Evolutionary conservation across 106 monocot species (phyloP).

Genomic region (Dactylorhiza incarnata): DNA sequence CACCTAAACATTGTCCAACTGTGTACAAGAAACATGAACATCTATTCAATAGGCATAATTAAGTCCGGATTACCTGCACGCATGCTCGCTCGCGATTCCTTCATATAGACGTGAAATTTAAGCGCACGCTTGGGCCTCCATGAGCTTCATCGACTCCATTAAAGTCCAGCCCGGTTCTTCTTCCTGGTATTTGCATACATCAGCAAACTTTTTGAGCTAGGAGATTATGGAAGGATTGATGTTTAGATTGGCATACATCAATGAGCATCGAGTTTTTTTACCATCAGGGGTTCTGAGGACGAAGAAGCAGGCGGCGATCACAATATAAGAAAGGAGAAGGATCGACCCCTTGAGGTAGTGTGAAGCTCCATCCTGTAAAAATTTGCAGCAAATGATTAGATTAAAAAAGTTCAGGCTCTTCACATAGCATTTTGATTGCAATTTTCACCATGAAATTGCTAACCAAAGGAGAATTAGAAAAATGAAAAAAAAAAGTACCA

Average conservation of each 20-base stretch:
- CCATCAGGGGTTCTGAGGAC: constrained; percentile 22
- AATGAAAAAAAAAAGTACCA: too few relatives aligned
- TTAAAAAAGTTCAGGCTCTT: neutral
- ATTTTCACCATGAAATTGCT: neutral
- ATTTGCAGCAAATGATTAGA: neutral
- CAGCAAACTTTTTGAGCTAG: neutral
- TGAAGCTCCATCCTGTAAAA: constrained; percentile 46
- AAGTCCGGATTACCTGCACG: too few relatives aligned
- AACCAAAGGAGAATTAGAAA: too few relatives aligned
- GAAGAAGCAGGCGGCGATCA: constrained; percentile 45
- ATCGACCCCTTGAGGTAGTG: constrained; percentile 50
- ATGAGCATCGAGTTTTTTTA: neutral
- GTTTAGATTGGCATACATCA: neutral
- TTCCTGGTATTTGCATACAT: neutral
- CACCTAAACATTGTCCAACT: neutral
- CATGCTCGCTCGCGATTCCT: too few relatives aligned
- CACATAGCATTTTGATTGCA: neutral
- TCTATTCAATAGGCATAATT: too few relatives aligned
- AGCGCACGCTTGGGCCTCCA: neutral
- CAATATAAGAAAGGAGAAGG: constrained; percentile 38
- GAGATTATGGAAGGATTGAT: neutral
- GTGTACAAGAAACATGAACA: neutral
- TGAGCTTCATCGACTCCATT: neutral
- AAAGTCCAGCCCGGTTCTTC: neutral
- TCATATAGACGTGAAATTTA: neutral